Evolutionary conservation across 1,284 basidiomycete species (phyloP).

Genomic region (Trichosporon faecale): DNA sequence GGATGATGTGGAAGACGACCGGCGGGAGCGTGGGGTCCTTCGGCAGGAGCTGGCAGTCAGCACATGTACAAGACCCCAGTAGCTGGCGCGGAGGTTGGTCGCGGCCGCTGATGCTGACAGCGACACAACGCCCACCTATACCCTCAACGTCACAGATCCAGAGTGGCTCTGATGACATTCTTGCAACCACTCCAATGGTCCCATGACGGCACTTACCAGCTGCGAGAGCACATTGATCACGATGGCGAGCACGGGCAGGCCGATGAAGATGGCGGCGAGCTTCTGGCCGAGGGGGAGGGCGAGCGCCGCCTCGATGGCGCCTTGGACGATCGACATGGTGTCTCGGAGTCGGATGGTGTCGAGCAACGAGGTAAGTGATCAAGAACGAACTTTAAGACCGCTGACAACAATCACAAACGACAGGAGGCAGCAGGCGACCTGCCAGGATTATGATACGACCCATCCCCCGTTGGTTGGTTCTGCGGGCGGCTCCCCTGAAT

Average conservation of each 20-base stretch:
- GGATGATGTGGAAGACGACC: slow-evolving; percentile 73
- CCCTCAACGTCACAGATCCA: too few species aligned
- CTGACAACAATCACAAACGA: not conserved
- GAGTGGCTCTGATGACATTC: not conserved
- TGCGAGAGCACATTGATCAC: slow-evolving; percentile 63
- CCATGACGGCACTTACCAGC: slow-evolving; percentile 55
- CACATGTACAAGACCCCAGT: too few species aligned
- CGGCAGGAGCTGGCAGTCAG: slow-evolving; percentile 57
- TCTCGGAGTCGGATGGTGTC: not conserved
- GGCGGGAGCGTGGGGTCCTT: slow-evolving; percentile 64
- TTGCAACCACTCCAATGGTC: not conserved
- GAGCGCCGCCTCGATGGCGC: slow-evolving; percentile 36
- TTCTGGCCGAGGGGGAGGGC: slow-evolving; percentile 19
- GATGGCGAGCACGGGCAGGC: slow-evolving; percentile 51
- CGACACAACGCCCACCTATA: too few species aligned
- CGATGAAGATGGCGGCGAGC: slow-evolving; percentile 43
- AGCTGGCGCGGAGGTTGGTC: too few species aligned
- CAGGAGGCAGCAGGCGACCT: too few species aligned
- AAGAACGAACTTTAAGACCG: not conserved
- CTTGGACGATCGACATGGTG: slow-evolving; percentile 46
- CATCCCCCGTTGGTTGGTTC: not conserved
- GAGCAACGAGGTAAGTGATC: not conserved
- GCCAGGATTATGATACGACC: slow-evolving; percentile 9
- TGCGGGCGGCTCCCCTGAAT: not conserved
- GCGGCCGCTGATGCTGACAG: not conserved